phyloP scores from a whole-genome alignment of 768 basidiomycete species.

The Clitopilus hobsonii region DNA sequence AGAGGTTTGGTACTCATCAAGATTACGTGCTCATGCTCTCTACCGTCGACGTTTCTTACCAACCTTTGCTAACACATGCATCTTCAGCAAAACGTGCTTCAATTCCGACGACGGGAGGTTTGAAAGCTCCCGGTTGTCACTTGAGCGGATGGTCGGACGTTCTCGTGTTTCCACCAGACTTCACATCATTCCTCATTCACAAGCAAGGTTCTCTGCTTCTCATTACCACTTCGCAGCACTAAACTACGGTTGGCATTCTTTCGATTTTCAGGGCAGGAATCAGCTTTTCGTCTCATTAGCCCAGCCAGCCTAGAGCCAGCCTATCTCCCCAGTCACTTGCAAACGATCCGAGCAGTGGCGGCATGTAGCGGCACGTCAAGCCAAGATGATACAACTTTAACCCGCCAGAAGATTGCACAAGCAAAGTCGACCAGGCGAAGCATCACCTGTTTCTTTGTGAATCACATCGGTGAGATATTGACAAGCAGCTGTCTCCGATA shows the following conservation, averaged over 20 bases:
- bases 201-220: not conserved
- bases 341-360: not conserved
- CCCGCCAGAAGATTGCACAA: not conserved
- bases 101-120: too few relatives aligned
- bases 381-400: not conserved
- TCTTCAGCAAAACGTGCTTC: too few relatives aligned
- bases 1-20: too few relatives aligned
- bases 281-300: not conserved
- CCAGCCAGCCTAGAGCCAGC: not conserved
- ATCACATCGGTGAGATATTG: too few relatives aligned
- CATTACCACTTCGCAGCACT: not conserved
- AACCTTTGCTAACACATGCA: too few relatives aligned
- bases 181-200: not conserved
- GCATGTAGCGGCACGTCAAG: not conserved
- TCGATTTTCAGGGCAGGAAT: not conserved
- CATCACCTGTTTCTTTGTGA: too few relatives aligned
- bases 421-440: too few relatives aligned
- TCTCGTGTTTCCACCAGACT: not conserved
- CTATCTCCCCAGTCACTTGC: not conserved
- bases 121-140: not conserved
- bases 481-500: not conserved
- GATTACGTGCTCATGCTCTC: too few relatives aligned
- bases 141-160: not conserved
- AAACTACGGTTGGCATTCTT: not conserved
- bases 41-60: too few relatives aligned